These are phyloP conservation scores for Asclepias syriaca DNA, from an alignment of 257 asterid species.

Conservation along the genomic window DNA sequence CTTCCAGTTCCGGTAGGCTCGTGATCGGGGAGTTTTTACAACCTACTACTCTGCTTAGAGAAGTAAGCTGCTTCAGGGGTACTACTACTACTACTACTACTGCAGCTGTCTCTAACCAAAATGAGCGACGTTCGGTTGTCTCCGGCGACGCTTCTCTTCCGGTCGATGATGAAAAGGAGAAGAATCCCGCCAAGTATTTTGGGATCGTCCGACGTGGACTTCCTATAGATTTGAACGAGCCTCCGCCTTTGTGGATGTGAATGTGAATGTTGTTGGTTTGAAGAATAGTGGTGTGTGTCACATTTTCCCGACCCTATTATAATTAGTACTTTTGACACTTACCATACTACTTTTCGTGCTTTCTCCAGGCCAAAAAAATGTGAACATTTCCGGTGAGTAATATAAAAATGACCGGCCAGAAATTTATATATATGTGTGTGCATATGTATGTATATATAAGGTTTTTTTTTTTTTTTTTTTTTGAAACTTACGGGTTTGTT, in stretches of 20 bases:
- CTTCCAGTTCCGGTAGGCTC: slow-evolving; percentile 46
- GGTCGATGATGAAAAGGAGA: slow-evolving; percentile 33
- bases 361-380: neutral
- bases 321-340: neutral
- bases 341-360: neutral
- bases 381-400: neutral
- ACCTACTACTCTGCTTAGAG: slow-evolving; percentile 41
- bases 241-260: slow-evolving; percentile 86
- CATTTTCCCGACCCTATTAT: neutral
- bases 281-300: slow-evolving; percentile 4
- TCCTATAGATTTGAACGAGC: slow-evolving; percentile 88
- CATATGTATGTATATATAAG: neutral
- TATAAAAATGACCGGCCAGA: slow-evolving; percentile 2
- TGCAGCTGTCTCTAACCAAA: neutral
- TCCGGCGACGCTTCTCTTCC: slow-evolving; percentile 20
- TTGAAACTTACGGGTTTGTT: too few relatives aligned
- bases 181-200: slow-evolving; percentile 42
- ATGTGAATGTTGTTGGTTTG: slow-evolving; percentile 28
- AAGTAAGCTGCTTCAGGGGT: slow-evolving; percentile 12
- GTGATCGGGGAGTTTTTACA: slow-evolving; percentile 58
- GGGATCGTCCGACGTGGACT: slow-evolving; percentile 78
- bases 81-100: too few relatives aligned
- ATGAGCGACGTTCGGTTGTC: slow-evolving; percentile 24
- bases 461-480: neutral
- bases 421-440: neutral